phyloP scores from a whole-genome alignment of 2,329 filamentous ascomycete species.

The Penicillium polonicum region DNA sequence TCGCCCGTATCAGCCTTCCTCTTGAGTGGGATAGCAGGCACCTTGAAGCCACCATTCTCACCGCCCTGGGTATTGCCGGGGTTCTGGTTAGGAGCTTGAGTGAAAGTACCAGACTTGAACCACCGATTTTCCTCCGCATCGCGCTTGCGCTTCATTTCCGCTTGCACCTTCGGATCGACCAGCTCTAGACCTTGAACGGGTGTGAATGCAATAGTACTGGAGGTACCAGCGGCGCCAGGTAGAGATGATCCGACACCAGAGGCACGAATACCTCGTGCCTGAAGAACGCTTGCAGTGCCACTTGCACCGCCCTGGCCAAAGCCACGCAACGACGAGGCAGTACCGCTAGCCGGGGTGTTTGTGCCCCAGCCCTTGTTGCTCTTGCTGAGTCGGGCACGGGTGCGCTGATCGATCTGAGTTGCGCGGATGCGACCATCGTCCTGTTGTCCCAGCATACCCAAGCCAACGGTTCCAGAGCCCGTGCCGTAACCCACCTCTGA shows the following conservation, averaged over 20 bases:
- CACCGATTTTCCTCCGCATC: constrained; percentile 93
- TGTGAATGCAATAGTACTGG: constrained; percentile 87
- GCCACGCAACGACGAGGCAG: constrained; percentile 77
- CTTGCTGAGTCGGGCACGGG: constrained; percentile 86
- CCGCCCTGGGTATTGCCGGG: constrained; percentile 31
- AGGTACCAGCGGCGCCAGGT: constrained; percentile 67
- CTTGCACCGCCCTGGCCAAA: constrained; percentile 66
- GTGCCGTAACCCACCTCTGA: constrained; percentile 87
- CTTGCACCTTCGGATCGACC: constrained; percentile 86
- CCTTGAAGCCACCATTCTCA: constrained; percentile 71
- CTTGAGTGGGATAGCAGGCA: constrained; percentile 68
- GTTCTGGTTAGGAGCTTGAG: constrained; percentile 64
- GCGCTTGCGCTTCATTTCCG: constrained; percentile 82
- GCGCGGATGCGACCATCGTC: constrained; percentile 87
- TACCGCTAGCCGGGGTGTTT: constrained; percentile 57
- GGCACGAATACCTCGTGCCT: constrained; percentile 74
- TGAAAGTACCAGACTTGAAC: constrained; percentile 98
- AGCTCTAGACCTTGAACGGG: constrained; percentile 93
- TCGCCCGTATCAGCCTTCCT: constrained; percentile 71
- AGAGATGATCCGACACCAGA: constrained; percentile 76
- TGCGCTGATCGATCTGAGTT: constrained; percentile 87
- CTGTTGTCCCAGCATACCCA: constrained; percentile 91
- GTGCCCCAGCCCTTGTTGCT: constrained; percentile 95
- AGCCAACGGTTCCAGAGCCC: constrained; percentile 77
- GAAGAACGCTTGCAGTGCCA: constrained; percentile 66